A percentile compares a stretch with the other conserved stretches of the same genome.
These are phyloP conservation scores for Mediolabrus comicus DNA, from an alignment of 108 stramenopile species.

Conservation along the genomic window DNA sequence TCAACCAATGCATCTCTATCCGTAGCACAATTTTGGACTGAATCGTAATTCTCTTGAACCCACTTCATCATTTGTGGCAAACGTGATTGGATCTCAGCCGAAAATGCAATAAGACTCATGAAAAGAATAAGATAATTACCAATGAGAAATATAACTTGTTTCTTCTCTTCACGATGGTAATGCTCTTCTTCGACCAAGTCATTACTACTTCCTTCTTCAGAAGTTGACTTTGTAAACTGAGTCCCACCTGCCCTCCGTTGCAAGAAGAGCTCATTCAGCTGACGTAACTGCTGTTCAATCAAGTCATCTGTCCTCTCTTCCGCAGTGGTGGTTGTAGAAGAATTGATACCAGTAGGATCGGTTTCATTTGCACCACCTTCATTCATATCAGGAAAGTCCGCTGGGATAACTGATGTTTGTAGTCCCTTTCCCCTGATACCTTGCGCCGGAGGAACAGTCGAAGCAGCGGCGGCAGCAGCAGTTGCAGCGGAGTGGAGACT, in stretches of 20 bases:
- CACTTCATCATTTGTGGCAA: slow-evolving; percentile 69
- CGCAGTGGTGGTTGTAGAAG: not conserved
- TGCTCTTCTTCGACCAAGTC: slow-evolving; percentile 1
- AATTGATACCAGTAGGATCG: not conserved
- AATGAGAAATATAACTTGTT: slow-evolving; percentile 75
- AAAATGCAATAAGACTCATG: slow-evolving; percentile 77
- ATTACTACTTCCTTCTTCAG: slow-evolving; percentile 6
- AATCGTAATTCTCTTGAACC: slow-evolving; percentile 69
- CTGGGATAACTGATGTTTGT: not conserved
- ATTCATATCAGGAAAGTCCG: not conserved
- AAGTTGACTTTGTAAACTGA: not conserved
- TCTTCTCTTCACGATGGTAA: slow-evolving; percentile 57
- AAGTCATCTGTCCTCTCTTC: slow-evolving; percentile 18
- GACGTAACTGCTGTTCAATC: slow-evolving; percentile 35
- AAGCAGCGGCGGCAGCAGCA: not conserved
- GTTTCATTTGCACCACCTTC: not conserved
- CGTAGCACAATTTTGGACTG: slow-evolving; percentile 78
- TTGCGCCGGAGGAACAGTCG: not conserved
- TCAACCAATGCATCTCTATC: slow-evolving; percentile 76
- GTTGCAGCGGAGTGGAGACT: not conserved
- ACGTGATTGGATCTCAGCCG: slow-evolving; percentile 81
- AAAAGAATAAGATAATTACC: slow-evolving; percentile 83
- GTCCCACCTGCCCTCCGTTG: not conserved
- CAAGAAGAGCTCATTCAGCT: slow-evolving; percentile 34
- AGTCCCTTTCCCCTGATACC: not conserved